Percentiles rank a stretch among this genome's conserved stretches.
Conservation (phyloP, 495 filamentous ascomycete species). For the Chaetomium cochliodes region DNA sequence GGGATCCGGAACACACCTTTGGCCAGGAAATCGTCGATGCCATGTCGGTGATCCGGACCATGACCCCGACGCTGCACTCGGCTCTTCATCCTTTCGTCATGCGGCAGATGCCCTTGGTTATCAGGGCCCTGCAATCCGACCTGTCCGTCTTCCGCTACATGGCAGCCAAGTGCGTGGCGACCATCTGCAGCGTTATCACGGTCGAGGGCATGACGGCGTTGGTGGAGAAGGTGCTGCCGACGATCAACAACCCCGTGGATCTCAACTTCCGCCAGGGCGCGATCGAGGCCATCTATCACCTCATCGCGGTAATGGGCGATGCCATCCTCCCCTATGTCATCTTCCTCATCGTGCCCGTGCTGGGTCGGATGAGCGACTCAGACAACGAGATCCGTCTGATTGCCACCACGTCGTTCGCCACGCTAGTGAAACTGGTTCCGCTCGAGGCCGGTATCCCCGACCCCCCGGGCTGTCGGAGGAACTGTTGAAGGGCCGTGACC, state of each 20-base stretch:
- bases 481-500: slow-evolving; percentile 82
- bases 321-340: slow-evolving; percentile 95
- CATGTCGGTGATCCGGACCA: slow-evolving; percentile 85
- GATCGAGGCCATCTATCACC: slow-evolving; percentile 89
- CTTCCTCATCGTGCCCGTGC: slow-evolving; percentile 96
- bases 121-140: slow-evolving; percentile 78
- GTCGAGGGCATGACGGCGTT: slow-evolving; percentile 94
- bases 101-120: slow-evolving; percentile 78
- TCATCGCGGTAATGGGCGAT: slow-evolving; percentile 98
- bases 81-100: slow-evolving; percentile 75
- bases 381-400: slow-evolving; percentile 93
- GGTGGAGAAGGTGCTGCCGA: slow-evolving; percentile 87
- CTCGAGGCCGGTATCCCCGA: slow-evolving; percentile 97
- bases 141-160: slow-evolving; percentile 92
- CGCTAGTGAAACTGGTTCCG: slow-evolving; percentile 97
- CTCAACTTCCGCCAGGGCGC: slow-evolving; percentile 85
- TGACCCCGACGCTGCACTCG: slow-evolving; percentile 77
- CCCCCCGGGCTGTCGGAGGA: slow-evolving; percentile 88
- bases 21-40: slow-evolving; percentile 93
- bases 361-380: slow-evolving; percentile 98
- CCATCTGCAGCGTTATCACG: slow-evolving; percentile 92
- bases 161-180: slow-evolving; percentile 95
- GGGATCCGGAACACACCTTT: slow-evolving; percentile 63
- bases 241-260: slow-evolving; percentile 83
- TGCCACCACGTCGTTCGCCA: slow-evolving; percentile 95